phyloP scores from a whole-genome alignment of 2,329 filamentous ascomycete species.

The Pseudogymnoascus sp. region DNA sequence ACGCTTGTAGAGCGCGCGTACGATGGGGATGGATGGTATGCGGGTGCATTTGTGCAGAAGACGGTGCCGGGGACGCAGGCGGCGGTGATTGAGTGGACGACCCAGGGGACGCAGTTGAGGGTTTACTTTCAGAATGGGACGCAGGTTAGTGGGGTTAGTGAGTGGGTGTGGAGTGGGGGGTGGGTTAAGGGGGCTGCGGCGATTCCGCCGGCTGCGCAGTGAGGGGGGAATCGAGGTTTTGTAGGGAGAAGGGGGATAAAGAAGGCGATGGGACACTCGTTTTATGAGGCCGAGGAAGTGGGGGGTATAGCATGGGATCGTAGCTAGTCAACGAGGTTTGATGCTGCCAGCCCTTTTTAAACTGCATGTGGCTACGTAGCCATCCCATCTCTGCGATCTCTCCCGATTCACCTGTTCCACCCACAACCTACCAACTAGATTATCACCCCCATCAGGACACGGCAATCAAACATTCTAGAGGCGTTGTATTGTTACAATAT shows the following conservation, averaged over 20 bases:
- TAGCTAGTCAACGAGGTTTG: not conserved
- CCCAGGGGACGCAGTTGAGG: conserved; percentile 1
- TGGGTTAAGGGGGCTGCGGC: not conserved
- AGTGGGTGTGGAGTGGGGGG: conserved; percentile 13
- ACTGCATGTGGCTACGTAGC: no score
- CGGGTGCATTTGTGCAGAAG: conserved; percentile 15
- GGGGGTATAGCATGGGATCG: not conserved
- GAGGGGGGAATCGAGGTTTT: not conserved
- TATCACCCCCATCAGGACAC: not conserved
- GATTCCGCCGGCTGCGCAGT: not conserved
- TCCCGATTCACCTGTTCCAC: not conserved
- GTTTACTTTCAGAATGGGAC: conserved; percentile 20
- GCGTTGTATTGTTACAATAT: not conserved
- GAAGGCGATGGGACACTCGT: not conserved
- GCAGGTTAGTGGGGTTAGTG: conserved; percentile 14
- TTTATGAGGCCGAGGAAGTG: not conserved
- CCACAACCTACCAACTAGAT: not conserved
- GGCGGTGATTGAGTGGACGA: not conserved
- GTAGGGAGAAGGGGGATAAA: not conserved
- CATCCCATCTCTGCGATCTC: not conserved
- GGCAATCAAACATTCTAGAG: not conserved
- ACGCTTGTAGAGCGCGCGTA: not conserved
- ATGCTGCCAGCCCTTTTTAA: not conserved
- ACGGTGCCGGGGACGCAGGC: conserved; percentile 12
- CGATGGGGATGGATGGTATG: conserved; percentile 16